Percentiles rank a stretch among this genome's conserved stretches.
phyloP scores from a whole-genome alignment of 192 early-diverging fungal genomes.

The Backusella australiensis region DNA sequence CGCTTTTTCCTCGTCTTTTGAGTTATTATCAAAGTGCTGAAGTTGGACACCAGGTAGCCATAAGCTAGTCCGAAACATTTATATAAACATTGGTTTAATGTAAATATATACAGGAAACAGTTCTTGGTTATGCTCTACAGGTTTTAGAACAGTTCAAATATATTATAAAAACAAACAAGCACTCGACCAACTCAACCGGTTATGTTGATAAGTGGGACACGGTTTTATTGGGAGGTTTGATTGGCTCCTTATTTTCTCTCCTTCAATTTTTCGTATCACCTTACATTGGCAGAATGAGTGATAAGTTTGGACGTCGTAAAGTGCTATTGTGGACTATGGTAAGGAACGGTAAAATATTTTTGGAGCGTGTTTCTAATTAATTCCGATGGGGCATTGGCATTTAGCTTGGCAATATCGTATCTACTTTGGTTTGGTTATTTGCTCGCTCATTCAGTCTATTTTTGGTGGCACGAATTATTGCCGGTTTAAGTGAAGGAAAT shows the following conservation, averaged over 20 bases:
- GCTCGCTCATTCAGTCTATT: constrained; percentile 81
- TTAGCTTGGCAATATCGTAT: constrained; percentile 84
- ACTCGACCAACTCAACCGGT: background rate
- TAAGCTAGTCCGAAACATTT: no score
- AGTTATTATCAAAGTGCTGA: constrained; percentile 80
- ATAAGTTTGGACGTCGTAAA: constrained; percentile 76
- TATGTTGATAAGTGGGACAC: constrained; percentile 55
- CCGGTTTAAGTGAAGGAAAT: constrained; percentile 95
- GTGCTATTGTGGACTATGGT: constrained; percentile 88
- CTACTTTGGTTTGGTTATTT: constrained; percentile 91
- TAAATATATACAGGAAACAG: constrained; percentile 16
- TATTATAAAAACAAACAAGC: constrained; percentile 13
- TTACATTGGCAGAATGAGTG: constrained; percentile 76
- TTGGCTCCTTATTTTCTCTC: constrained; percentile 93
- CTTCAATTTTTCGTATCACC: constrained; percentile 89
- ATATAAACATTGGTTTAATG: background rate
- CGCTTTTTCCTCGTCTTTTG: constrained; percentile 88
- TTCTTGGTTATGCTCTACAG: constrained; percentile 25
- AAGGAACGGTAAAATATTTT: constrained; percentile 2
- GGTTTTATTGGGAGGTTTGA: constrained; percentile 85
- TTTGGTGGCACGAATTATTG: constrained; percentile 82
- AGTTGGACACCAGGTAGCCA: constrained; percentile 35
- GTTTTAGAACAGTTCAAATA: constrained; percentile 33
- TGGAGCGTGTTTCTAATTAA: background rate
- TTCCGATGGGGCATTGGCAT: background rate